Conservation (phyloP, 495 filamentous ascomycete genomes). For the Penicillium subrubescens region DNA sequence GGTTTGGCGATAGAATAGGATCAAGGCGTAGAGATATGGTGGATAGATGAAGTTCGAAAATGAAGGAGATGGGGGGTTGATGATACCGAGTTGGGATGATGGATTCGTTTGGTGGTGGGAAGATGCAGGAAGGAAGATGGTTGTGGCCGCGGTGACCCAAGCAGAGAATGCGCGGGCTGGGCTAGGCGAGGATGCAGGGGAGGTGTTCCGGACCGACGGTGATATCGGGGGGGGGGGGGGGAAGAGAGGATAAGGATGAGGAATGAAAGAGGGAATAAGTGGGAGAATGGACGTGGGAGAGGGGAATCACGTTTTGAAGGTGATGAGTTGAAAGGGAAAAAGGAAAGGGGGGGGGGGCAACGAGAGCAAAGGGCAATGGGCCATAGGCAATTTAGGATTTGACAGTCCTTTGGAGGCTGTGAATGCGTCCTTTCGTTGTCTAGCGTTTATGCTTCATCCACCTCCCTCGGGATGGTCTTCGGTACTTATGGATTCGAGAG, state of each 20-base stretch:
- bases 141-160: constrained; percentile 32
- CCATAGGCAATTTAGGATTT: background rate
- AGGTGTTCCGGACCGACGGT: constrained; percentile 6
- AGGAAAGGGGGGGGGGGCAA: background rate
- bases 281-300: background rate
- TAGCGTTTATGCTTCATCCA: background rate
- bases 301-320: background rate
- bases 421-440: constrained; percentile 1
- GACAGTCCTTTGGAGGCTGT: background rate
- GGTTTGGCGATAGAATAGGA: constrained; percentile 9
- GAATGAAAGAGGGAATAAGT: constrained; percentile 5
- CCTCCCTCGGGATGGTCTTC: background rate
- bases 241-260: constrained; percentile 6
- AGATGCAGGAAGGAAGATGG: constrained; percentile 33
- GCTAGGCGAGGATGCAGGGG: constrained; percentile 31
- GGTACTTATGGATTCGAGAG: background rate
- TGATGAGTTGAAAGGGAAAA: background rate
- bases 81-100: constrained; percentile 30
- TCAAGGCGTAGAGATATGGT: constrained; percentile 10
- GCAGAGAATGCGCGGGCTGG: constrained; percentile 36
- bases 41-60: constrained; percentile 7
- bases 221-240: constrained; percentile 10
- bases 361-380: background rate
- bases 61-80: constrained; percentile 14
- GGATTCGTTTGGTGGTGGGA: constrained; percentile 35